Evolutionary conservation across 129 eudicot genomes (phyloP).

Genomic region (Kitagawia praeruptora): DNA sequence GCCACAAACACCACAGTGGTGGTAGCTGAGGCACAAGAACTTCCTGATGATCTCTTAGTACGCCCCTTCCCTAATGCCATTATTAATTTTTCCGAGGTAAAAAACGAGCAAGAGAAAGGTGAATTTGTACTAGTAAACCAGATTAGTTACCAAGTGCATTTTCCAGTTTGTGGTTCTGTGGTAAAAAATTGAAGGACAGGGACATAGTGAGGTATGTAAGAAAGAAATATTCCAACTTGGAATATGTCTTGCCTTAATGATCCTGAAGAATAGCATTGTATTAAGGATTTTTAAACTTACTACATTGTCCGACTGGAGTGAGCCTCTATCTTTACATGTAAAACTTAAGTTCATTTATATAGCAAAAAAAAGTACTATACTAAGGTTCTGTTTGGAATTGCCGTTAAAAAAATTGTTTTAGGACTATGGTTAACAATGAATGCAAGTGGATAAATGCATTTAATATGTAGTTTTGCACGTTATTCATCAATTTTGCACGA

Average conservation of each 20-base stretch:
- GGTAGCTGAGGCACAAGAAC: constrained; percentile 38
- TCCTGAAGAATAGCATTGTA: constrained; percentile 1
- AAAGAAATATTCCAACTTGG: constrained; percentile 5
- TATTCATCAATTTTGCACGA: too few relatives aligned
- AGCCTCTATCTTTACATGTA: too few relatives aligned
- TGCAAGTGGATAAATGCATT: too few relatives aligned
- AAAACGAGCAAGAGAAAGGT: neutral
- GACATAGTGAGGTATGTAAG: neutral
- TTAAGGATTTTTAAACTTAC: neutral
- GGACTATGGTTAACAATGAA: too few relatives aligned
- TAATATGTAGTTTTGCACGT: too few relatives aligned
- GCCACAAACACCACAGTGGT: constrained; percentile 45
- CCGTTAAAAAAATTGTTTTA: too few relatives aligned
- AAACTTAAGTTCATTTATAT: too few relatives aligned
- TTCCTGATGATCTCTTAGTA: constrained; percentile 44
- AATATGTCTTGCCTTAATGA: neutral
- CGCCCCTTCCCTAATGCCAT: constrained; percentile 49
- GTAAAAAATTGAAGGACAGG: neutral
- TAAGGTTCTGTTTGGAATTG: too few relatives aligned
- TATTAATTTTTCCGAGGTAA: neutral
- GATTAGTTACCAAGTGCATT: neutral
- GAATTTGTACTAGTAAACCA: neutral
- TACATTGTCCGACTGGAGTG: too few relatives aligned
- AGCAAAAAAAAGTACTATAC: too few relatives aligned
- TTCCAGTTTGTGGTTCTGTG: neutral